Conservation (phyloP, 2,329 filamentous ascomycete species). For the Diaporthe australafricana region DNA sequence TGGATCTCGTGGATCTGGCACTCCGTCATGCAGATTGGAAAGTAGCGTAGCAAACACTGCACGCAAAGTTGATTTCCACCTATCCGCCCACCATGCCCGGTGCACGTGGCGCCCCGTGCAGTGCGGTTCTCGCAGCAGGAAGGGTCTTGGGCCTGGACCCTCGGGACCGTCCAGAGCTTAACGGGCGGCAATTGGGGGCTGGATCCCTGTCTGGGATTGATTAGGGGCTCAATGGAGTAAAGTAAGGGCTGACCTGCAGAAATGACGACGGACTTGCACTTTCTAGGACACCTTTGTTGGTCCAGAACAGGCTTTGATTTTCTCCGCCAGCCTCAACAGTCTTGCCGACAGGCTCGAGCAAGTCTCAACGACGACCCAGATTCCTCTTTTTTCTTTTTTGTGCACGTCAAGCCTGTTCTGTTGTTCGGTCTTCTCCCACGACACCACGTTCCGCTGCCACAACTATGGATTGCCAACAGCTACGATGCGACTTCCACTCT, state of each 20-base stretch:
- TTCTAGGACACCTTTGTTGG: slow-evolving; percentile 10
- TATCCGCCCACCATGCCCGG: not conserved
- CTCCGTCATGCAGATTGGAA: slow-evolving; percentile 31
- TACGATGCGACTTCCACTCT: slow-evolving; percentile 31
- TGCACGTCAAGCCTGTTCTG: not conserved
- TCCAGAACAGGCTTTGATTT: slow-evolving; percentile 1
- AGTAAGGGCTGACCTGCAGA: slow-evolving; percentile 20
- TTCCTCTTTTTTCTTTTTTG: not conserved
- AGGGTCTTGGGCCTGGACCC: slow-evolving; percentile 20
- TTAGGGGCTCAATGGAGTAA: slow-evolving; percentile 20
- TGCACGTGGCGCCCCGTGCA: slow-evolving; percentile 28
- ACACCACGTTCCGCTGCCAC: not conserved
- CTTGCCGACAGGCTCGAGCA: slow-evolving; percentile 14
- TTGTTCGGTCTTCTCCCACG: slow-evolving; percentile 4
- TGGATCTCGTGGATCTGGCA: slow-evolving; percentile 29
- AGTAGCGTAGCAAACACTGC: not conserved
- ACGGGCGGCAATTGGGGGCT: slow-evolving; percentile 22
- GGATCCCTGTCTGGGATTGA: slow-evolving; percentile 20
- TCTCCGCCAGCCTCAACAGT: not conserved
- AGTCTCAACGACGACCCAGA: not conserved
- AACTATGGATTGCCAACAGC: slow-evolving; percentile 36
- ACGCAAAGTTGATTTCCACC: not conserved
- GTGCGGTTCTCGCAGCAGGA: slow-evolving; percentile 5
- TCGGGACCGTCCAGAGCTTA: not conserved
- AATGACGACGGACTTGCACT: slow-evolving; percentile 29